A percentile compares a stretch with the other conserved stretches of the same genome.
Evolutionary conservation across 2,329 filamentous ascomycete genomes (phyloP).

Genomic region (Fusarium sp.): DNA sequence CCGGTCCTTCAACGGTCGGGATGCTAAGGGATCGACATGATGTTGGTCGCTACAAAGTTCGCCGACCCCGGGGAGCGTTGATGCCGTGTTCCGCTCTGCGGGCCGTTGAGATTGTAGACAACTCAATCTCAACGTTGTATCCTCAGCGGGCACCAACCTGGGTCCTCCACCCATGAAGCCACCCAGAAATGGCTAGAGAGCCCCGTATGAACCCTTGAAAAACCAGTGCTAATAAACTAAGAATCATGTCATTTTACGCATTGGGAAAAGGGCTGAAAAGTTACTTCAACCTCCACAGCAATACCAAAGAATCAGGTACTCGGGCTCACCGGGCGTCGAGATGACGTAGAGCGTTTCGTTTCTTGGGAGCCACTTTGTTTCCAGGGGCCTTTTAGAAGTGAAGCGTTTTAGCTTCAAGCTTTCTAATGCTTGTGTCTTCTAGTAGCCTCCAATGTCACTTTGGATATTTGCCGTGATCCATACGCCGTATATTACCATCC

Average conservation of each 20-base stretch:
- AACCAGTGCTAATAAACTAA: constrained; percentile 3
- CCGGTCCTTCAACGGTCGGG: not conserved
- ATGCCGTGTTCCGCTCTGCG: not conserved
- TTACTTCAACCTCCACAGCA: not conserved
- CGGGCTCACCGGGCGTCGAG: not conserved
- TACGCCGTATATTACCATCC: constrained; percentile 7
- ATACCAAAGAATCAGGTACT: not conserved
- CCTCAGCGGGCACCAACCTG: not conserved
- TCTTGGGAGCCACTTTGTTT: not conserved
- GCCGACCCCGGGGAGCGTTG: not conserved
- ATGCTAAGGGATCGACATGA: constrained; percentile 8
- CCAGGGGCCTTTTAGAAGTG: not conserved
- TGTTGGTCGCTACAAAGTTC: not conserved
- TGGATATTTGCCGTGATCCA: constrained; percentile 7
- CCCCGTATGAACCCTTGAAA: not conserved
- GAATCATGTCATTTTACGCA: not conserved
- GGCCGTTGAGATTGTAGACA: not conserved
- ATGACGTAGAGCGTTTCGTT: not conserved
- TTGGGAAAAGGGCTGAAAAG: not conserved
- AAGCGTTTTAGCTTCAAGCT: not conserved
- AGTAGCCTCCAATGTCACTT: not conserved
- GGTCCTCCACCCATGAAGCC: not conserved
- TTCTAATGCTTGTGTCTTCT: not conserved
- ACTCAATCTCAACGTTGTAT: constrained; percentile 18
- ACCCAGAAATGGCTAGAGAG: not conserved